Base-by-base conservation (phyloP, 345 rosid species). In the Physaria fendleri region DNA sequence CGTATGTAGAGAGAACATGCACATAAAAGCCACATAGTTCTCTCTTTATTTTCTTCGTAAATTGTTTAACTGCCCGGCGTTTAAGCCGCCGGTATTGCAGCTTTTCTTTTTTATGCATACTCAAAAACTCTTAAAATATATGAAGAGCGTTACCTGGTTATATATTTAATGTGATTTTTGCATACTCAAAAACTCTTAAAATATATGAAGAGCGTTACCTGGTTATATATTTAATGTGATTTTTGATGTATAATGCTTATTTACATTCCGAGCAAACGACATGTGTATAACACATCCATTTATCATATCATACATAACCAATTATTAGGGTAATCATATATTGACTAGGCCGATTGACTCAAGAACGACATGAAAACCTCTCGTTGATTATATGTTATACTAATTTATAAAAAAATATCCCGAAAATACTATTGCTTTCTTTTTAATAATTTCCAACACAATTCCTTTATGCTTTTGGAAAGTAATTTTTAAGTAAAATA, bases 41-140 rank as follows among this genome's bases (percentile, higher is more conserved):
- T 62, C 62, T 38, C 68, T 69, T 69, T 46, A 28, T 49, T 56
- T 61, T 44, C 47, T 64, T 69, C 63, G 74, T 69, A 62, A 69
- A 55, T 69, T 38, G 69, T 56, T 46, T 38, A 22, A 11, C 20
- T 27, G 62, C 73, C 56, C n/a, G n/a, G n/a, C n/a, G 50, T 61
- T 44, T 38, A 62, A 61, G 34, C 42, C 62, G 56, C 68, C 68
- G 73, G 48, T 38, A 25, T 44, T 43, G 62, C 68, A 58, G 62
- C 47, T 61, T 59, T 61, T 46, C 59, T 40, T 41, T 40, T 41
- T 21, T 12, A 53, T 30, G 10, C 30, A 13, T 20, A 14, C 29
- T 58, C 13, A 8, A 5, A 24, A 21, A 8, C 21, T 38, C 5
- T 5, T 14, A 20, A 18, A 10, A 20, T 1, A 25, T 15, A 15